These are phyloP conservation scores for Umbellularia californica DNA, from an alignment of 164 flowering plant genomes.

Conservation along the genomic window DNA sequence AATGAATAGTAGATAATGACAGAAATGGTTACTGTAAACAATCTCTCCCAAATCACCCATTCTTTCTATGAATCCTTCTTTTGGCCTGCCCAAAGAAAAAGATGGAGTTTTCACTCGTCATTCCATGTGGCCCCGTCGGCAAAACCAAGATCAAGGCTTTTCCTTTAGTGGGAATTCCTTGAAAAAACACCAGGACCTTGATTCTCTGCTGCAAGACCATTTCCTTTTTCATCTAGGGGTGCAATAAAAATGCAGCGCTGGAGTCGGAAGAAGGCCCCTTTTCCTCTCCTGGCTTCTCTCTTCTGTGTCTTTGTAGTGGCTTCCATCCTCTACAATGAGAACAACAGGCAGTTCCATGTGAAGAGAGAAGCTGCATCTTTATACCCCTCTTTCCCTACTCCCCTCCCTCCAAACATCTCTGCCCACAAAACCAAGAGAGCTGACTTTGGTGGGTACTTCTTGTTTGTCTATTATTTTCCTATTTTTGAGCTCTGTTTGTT, in stretches of 20 bases:
- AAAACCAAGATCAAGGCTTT: neutral
- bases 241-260: conserved; percentile 2
- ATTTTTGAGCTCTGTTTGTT: too few relatives aligned
- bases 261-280: conserved; percentile 29
- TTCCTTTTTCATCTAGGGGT: neutral
- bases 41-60: too few relatives aligned
- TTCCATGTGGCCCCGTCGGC: neutral
- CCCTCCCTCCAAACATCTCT: conserved; percentile 11
- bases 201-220: too few relatives aligned
- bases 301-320: conserved; percentile 32
- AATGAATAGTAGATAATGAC: too few relatives aligned
- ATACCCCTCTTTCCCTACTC: conserved; percentile 15
- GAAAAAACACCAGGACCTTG: neutral
- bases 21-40: too few relatives aligned
- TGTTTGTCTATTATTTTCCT: neutral
- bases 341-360: conserved; percentile 39
- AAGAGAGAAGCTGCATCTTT: conserved; percentile 20
- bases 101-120: neutral
- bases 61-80: too few relatives aligned
- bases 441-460: conserved; percentile 23
- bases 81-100: neutral
- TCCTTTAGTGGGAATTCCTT: neutral
- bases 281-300: conserved; percentile 38
- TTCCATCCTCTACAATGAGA: conserved; percentile 50
- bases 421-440: neutral